phyloP scores from a whole-genome alignment of 306 rosid genomes.

The Prunus padus region DNA sequence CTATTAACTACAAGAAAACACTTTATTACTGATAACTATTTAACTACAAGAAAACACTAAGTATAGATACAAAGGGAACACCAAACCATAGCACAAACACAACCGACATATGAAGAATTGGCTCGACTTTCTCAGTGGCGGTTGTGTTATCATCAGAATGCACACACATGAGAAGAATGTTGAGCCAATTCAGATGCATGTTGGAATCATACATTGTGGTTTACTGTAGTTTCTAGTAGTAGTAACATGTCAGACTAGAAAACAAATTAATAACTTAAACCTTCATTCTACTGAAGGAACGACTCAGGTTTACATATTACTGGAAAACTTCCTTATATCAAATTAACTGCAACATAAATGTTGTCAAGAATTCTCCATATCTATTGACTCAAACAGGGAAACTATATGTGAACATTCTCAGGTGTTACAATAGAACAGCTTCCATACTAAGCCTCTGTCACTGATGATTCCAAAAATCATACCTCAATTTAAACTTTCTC shows the following conservation, averaged over 20 bases:
- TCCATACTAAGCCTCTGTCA: slow-evolving; percentile 24
- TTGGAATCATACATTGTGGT: neutral
- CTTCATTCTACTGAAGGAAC: neutral
- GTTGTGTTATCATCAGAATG: neutral
- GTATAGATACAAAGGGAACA: neutral
- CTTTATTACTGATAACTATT: too few species aligned
- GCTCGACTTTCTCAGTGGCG: neutral
- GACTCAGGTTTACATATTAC: neutral
- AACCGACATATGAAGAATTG: neutral
- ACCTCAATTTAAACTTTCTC: neutral
- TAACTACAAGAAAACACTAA: neutral
- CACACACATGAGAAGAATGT: neutral
- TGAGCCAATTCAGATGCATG: neutral
- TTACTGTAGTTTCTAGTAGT: too few species aligned
- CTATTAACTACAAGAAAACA: too few species aligned
- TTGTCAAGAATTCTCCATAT: neutral
- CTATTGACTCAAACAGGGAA: neutral
- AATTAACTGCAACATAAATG: neutral
- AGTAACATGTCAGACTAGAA: neutral
- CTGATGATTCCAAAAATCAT: slow-evolving; percentile 14
- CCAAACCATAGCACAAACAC: neutral
- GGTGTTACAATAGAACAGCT: slow-evolving; percentile 22
- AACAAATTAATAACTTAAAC: neutral
- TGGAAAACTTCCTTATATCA: neutral
- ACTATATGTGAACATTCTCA: slow-evolving; percentile 17